phyloP scores from a whole-genome alignment of 1,284 basidiomycete species.

The Pseudozyma hubeiensis region DNA sequence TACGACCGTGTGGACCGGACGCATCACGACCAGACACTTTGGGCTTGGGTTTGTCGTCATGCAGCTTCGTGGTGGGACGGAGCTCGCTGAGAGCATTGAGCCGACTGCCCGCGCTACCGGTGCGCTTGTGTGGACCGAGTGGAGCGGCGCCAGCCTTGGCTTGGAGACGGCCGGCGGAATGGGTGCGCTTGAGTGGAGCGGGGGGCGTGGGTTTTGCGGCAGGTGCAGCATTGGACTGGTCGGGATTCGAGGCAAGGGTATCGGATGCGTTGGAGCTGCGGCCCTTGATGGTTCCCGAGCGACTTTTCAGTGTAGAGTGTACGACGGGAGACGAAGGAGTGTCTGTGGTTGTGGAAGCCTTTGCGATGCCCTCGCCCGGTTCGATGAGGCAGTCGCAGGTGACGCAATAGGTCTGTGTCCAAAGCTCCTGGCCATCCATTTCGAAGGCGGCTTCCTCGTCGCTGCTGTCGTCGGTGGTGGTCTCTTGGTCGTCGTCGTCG shows the following conservation, averaged over 20 bases:
- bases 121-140: conserved; percentile 52
- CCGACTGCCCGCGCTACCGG: conserved; percentile 56
- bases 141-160: conserved; percentile 47
- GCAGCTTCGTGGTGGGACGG: conserved; percentile 59
- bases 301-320: conserved; percentile 51
- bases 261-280: conserved; percentile 36
- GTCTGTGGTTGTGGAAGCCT: conserved; percentile 2
- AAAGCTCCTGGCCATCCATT: conserved; percentile 64
- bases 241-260: conserved; percentile 4
- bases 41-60: conserved; percentile 44
- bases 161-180: conserved; percentile 56
- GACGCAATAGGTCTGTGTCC: conserved; percentile 60
- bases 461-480: conserved; percentile 44
- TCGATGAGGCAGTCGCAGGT: conserved; percentile 64
- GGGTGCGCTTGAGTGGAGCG: conserved; percentile 45
- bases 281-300: conserved; percentile 55
- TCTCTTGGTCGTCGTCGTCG: conserved; percentile 40
- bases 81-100: conserved; percentile 63
- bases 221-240: conserved; percentile 10
- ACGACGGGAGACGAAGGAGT: conserved; percentile 8
- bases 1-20: conserved; percentile 12
- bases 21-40: conserved; percentile 14
- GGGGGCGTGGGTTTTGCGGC: conserved; percentile 17
- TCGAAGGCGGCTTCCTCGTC: conserved; percentile 57
- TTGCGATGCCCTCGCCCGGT: conserved; percentile 55